Evolutionary conservation across 2,329 filamentous ascomycete species (phyloP), one percentile per base, ranked within the genome.

Genomic region (Trichophyton rubrum): DNA sequence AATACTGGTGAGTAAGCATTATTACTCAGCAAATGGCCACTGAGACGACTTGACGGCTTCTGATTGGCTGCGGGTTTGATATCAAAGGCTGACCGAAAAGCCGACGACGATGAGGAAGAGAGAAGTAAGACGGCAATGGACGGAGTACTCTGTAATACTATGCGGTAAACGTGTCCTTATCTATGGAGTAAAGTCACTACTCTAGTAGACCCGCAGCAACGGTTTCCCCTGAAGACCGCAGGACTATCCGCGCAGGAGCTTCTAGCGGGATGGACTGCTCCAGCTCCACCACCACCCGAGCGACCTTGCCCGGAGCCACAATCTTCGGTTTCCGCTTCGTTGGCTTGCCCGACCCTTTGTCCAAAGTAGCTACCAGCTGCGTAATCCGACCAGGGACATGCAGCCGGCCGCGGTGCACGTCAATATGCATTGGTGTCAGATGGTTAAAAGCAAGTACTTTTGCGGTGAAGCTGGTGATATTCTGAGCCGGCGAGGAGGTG

Each of bases 381-480:
- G 80, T 79, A 45, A 99, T 87, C 56, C 83, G 82, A 0, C 88
- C 93, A 0, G 89, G 81, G 0, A 85, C 84, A 71, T 96, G 88
- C 58, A 97, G 75, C 7, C 90, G 81, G 0, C 93, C 93, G 20
- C 90, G 80, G 71, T 96, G 91, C 7, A 99, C 84, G 68, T 97
- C 92, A 8, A 97, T 83, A 24, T 84, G 83, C 83, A 92, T 93
- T 0, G 92, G 92, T 74, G 91, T 86, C 15, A 99, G 75, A 64
- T 92, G 86, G 63, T 96, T 90, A 68, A 97, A 95, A 0, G 91
- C 90, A 60, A 96, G 80, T 9, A 93, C 85, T 73, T 95, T 95
- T 63, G 88, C 84, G 1, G 83, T 89, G 67, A 97, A 91, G 0
- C 78, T 81, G 61, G 86, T 87, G 62, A 89, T 78, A 62, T 87